Evolutionary conservation across 345 rosid genomes (phyloP).

Genomic region (Microthlaspi erraticum): DNA sequence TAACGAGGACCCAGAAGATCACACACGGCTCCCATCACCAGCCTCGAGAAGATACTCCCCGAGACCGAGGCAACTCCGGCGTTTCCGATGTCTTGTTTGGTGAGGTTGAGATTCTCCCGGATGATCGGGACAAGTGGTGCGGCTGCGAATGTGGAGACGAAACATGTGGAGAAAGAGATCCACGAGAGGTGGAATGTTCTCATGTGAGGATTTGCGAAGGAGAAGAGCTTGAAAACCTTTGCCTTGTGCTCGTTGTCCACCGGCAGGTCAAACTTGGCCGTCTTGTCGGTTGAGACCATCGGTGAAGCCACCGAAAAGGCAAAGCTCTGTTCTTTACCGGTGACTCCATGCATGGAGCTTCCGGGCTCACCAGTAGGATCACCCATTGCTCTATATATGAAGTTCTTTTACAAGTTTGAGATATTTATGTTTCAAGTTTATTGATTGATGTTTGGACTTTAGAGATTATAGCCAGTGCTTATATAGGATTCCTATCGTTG

Average conservation of each 20-base stretch:
- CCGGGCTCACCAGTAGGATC: slow-evolving; percentile 53
- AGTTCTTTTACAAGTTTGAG: not conserved
- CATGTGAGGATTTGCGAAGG: slow-evolving; percentile 77
- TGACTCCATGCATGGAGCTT: slow-evolving; percentile 75
- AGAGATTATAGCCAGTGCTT: slow-evolving; percentile 12
- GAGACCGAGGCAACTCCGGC: slow-evolving; percentile 82
- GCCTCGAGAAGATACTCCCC: slow-evolving; percentile 75
- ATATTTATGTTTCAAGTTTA: slow-evolving; percentile 3
- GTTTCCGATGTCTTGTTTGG: slow-evolving; percentile 61
- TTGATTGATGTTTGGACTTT: slow-evolving; percentile 13
- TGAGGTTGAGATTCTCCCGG: slow-evolving; percentile 66
- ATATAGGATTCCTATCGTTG: slow-evolving; percentile 34
- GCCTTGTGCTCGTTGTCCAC: slow-evolving; percentile 80
- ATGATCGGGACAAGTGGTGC: slow-evolving; percentile 84
- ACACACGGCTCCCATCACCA: slow-evolving; percentile 70
- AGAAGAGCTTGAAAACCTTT: slow-evolving; percentile 61
- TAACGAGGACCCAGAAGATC: slow-evolving; percentile 71
- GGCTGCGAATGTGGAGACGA: slow-evolving; percentile 82
- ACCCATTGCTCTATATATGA: slow-evolving; percentile 9
- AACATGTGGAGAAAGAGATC: slow-evolving; percentile 83
- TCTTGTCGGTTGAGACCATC: slow-evolving; percentile 48
- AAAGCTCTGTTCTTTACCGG: slow-evolving; percentile 62
- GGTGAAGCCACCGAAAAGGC: slow-evolving; percentile 71
- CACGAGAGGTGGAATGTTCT: slow-evolving; percentile 80
- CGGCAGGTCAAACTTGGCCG: slow-evolving; percentile 63